phyloP scores from a whole-genome alignment of 2,329 filamentous ascomycete genomes.

The Sporothrix dimorphospora region DNA sequence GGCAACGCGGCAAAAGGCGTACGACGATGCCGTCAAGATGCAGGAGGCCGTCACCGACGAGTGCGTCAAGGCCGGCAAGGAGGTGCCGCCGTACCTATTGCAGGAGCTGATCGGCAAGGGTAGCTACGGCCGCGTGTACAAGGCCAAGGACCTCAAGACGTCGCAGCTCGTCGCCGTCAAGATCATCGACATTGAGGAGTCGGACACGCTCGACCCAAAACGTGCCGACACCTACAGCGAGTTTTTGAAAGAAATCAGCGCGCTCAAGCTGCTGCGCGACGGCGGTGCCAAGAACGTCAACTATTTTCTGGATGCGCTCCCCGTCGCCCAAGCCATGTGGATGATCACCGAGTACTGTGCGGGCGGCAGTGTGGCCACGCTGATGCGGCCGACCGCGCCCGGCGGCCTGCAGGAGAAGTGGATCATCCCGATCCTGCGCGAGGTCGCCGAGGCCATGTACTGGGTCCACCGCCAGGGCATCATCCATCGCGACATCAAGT shows the following conservation, averaged over 20 bases:
- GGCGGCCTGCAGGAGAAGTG: slow-evolving; percentile 67
- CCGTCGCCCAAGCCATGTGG: slow-evolving; percentile 81
- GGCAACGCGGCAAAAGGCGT: slow-evolving; percentile 48
- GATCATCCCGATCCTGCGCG: slow-evolving; percentile 39
- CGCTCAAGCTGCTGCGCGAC: slow-evolving; percentile 73
- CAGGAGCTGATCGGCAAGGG: slow-evolving; percentile 71
- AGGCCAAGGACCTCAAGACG: slow-evolving; percentile 49
- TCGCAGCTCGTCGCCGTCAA: slow-evolving; percentile 67
- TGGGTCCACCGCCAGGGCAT: slow-evolving; percentile 72
- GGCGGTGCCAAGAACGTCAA: slow-evolving; percentile 80
- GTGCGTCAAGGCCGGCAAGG: slow-evolving; percentile 58
- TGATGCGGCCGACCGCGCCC: slow-evolving; percentile 68
- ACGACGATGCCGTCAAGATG: slow-evolving; percentile 68
- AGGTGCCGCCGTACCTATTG: slow-evolving; percentile 63
- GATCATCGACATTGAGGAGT: slow-evolving; percentile 82
- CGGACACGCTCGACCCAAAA: slow-evolving; percentile 68
- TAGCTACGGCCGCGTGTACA: slow-evolving; percentile 69
- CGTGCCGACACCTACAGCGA: slow-evolving; percentile 69
- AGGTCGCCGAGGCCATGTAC: slow-evolving; percentile 66
- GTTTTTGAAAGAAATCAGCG: slow-evolving; percentile 68
- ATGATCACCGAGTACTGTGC: slow-evolving; percentile 87
- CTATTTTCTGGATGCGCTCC: slow-evolving; percentile 75
- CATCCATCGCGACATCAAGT: slow-evolving; percentile 73
- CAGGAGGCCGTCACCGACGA: slow-evolving; percentile 61
- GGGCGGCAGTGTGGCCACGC: slow-evolving; percentile 77